These are phyloP conservation scores for Torrubiellomyces zombiae DNA, from an alignment of 2,329 filamentous ascomycete species.

Conservation along the genomic window DNA sequence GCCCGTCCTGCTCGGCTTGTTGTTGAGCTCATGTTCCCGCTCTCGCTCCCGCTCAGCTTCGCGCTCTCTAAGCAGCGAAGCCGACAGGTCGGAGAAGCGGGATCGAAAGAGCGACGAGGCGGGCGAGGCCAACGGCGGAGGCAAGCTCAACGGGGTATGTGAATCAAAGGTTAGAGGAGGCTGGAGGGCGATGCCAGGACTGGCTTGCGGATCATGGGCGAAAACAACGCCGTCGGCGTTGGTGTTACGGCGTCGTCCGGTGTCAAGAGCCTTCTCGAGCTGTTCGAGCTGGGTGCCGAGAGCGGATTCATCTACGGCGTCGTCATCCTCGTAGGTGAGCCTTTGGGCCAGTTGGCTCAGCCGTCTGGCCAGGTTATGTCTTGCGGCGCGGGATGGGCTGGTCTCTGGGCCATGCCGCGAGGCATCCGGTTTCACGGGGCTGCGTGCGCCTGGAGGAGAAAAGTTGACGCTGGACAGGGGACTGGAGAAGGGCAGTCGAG, in stretches of 20 bases:
- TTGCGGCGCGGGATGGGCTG: constrained; percentile 14
- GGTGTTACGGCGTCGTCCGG: no score
- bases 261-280: constrained; percentile 20
- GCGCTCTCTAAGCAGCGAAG: constrained; percentile 15
- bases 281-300: constrained; percentile 21
- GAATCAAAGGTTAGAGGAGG: constrained; percentile 6
- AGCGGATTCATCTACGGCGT: constrained; percentile 17
- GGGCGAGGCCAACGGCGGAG: constrained; percentile 17
- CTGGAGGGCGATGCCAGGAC: constrained; percentile 5
- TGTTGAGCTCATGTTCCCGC: no score
- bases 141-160: constrained; percentile 10
- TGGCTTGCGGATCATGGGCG: no score
- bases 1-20: constrained; percentile 12
- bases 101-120: constrained; percentile 20
- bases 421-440: no score
- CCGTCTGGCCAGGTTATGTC: constrained; percentile 27
- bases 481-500: constrained; percentile 14
- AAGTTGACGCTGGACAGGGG: constrained; percentile 11
- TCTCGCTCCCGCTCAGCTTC: constrained; percentile 11
- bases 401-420: constrained; percentile 4
- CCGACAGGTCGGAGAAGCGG: constrained; percentile 22
- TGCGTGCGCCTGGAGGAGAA: no score
- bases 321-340: constrained; percentile 16
- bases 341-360: constrained; percentile 22
- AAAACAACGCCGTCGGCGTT: no score